phyloP scores from a whole-genome alignment of 2,329 filamentous ascomycete species.

The Verticillium klebahnii region DNA sequence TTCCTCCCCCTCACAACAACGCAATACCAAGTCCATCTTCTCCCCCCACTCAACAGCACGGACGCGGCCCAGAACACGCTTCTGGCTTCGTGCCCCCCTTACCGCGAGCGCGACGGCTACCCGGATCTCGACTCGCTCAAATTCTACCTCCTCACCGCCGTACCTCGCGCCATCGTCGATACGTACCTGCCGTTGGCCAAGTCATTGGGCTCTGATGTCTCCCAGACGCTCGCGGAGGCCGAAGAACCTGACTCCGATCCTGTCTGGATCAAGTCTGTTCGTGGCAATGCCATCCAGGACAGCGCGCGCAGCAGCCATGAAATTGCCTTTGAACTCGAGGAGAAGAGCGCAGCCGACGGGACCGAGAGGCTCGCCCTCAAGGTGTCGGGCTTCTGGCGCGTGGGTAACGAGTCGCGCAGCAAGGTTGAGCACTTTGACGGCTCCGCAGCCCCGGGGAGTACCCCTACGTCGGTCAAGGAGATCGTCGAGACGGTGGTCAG shows the following conservation, averaged over 20 bases:
- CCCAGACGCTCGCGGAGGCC: conserved; percentile 1
- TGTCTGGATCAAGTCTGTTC: conserved; percentile 24
- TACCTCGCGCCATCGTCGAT: conserved; percentile 33
- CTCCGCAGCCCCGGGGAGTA: background rate
- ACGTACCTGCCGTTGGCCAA: conserved; percentile 21
- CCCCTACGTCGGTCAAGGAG: background rate
- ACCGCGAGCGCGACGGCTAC: conserved; percentile 36
- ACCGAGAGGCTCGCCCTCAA: conserved; percentile 14
- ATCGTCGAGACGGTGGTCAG: conserved; percentile 9
- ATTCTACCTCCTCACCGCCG: conserved; percentile 40
- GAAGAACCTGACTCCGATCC: background rate
- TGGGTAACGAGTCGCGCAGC: conserved; percentile 10
- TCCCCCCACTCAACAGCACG: conserved; percentile 23
- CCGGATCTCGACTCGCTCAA: conserved; percentile 36
- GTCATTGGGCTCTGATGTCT: conserved; percentile 7
- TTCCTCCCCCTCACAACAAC: conserved; percentile 39
- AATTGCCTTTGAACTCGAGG: conserved; percentile 26
- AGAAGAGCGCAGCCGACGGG: conserved; percentile 6
- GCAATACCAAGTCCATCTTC: conserved; percentile 35
- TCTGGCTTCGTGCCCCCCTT: conserved; percentile 35
- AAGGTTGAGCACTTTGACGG: conserved; percentile 20
- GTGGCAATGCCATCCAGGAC: conserved; percentile 26
- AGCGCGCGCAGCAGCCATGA: conserved; percentile 19
- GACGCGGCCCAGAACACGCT: conserved; percentile 23
- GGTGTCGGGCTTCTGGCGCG: conserved; percentile 14